Conservation (phyloP, 768 basidiomycete species). For the Suillus hirtellus region DNA sequence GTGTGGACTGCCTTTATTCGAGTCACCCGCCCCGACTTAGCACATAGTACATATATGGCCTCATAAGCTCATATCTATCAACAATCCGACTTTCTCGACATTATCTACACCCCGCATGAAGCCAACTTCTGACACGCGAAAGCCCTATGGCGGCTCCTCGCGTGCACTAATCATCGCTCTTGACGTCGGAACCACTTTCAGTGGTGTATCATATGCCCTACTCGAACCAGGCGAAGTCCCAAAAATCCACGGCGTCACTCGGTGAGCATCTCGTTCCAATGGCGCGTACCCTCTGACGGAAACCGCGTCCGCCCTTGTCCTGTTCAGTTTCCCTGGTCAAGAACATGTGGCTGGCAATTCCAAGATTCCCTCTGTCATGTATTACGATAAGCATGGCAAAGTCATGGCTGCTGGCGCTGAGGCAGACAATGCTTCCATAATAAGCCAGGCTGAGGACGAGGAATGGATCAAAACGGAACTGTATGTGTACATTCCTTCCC, state of each 20-base stretch:
- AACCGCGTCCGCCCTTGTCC: constrained; percentile 17
- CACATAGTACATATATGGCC: constrained; percentile 15
- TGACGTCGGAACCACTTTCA: constrained; percentile 83
- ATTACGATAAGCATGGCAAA: constrained; percentile 64
- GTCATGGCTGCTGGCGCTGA: constrained; percentile 79
- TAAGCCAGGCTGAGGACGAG: constrained; percentile 73
- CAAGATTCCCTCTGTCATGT: constrained; percentile 79
- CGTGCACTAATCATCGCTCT: constrained; percentile 76
- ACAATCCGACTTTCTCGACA: constrained; percentile 1
- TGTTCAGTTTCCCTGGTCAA: constrained; percentile 72
- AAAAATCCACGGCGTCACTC: constrained; percentile 78
- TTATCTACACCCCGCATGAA: constrained; percentile 40
- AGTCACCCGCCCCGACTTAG: constrained; percentile 12
- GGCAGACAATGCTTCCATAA: constrained; percentile 59
- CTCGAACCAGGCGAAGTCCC: constrained; percentile 81
- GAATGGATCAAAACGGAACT: constrained; percentile 75
- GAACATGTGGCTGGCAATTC: constrained; percentile 85
- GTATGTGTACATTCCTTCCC: constrained; percentile 42
- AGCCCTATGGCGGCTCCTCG: constrained; percentile 65
- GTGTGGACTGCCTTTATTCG: constrained; percentile 15
- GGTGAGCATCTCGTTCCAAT: constrained; percentile 41
- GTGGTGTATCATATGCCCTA: constrained; percentile 82
- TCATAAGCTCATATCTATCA: constrained; percentile 6
- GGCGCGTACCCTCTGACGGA: background rate
- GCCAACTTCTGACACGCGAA: constrained; percentile 61